phyloP scores from a whole-genome alignment of 1,284 basidiomycete genomes.

The Kwoniella shivajii region DNA sequence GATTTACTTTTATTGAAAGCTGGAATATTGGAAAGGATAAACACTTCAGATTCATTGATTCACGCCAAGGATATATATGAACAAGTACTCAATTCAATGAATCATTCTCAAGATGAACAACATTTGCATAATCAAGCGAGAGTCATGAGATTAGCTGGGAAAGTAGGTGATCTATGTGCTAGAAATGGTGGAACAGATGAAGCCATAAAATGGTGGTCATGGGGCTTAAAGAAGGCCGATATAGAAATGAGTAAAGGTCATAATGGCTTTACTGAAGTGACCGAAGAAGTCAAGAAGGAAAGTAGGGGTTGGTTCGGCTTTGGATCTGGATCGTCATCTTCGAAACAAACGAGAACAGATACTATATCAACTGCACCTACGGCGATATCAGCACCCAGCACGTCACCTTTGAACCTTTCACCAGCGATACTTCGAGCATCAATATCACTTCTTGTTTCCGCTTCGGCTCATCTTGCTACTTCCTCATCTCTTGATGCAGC shows the following conservation, averaged over 20 bases:
- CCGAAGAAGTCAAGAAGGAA: constrained; percentile 21
- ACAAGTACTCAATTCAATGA: constrained; percentile 54
- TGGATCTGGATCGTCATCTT: constrained; percentile 1
- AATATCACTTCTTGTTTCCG: constrained; percentile 66
- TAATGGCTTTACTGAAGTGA: constrained; percentile 1
- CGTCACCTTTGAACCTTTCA: constrained; percentile 18
- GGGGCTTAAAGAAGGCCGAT: constrained; percentile 41
- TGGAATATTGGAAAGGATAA: constrained; percentile 68
- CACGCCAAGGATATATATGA: constrained; percentile 67
- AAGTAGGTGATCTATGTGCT: constrained; percentile 47
- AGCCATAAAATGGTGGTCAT: constrained; percentile 47
- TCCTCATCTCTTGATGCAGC: constrained; percentile 77
- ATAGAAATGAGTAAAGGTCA: constrained; percentile 9
- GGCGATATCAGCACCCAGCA: neutral
- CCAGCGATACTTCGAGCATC: constrained; percentile 67
- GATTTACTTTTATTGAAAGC: constrained; percentile 68
- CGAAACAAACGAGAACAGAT: constrained; percentile 2
- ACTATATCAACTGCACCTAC: neutral
- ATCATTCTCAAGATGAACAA: constrained; percentile 8
- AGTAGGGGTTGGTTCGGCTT: constrained; percentile 23
- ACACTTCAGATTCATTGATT: constrained; percentile 60
- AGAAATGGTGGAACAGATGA: constrained; percentile 35
- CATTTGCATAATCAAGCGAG: constrained; percentile 25
- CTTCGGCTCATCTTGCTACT: constrained; percentile 68
- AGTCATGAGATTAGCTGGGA: constrained; percentile 44